Evolutionary conservation across 352 stramenopile species (phyloP), one percentile per base, ranked within the genome.

Genomic region (Pythium oligandrum): DNA sequence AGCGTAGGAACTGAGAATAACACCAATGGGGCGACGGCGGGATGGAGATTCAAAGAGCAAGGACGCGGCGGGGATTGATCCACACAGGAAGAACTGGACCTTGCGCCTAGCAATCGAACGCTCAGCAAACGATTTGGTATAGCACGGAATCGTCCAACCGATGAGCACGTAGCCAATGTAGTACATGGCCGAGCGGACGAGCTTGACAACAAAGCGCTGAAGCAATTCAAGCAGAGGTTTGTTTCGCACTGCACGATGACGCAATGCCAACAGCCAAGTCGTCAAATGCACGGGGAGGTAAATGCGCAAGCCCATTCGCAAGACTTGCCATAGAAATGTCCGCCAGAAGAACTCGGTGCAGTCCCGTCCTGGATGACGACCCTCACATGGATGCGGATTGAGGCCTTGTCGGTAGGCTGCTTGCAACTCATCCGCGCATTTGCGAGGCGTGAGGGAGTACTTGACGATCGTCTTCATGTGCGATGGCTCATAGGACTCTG

Each of bases 1-100:
- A 55, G 65, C 65, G 39, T 88, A 88, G 37, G 77, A 83, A 17
- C 67, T 66, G 43, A 88, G 73, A 56, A 88, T 83, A 6, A 88
- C 64, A 11, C 70, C 74, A 44, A 86, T 81, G 1, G 73, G 74
- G 2, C 66, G 64, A 17, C 75, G 57, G 17, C 77, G 60, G 6
- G 70, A 75, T 2, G 65, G 63, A 3, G 69, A 68, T 55, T 88
- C 77, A 40, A 80, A 77, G 40, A 86, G 65, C 37, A 88, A 65
- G 40, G 77, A 65, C 6, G 71, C 44, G 12, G 72, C 69, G 1
- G 74, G 71, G 10, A 88, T 48, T 39, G 72, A 65, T 4, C 77
- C 77, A 33, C 70, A 71, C 26, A 84, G 10, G 3, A 71, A 59
- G 49, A 78, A 83, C 63, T 88, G 77, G 34, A 78, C 9, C 49